Evolutionary conservation across 306 rosid species (phyloP).

Genomic region (Quercus variabilis): DNA sequence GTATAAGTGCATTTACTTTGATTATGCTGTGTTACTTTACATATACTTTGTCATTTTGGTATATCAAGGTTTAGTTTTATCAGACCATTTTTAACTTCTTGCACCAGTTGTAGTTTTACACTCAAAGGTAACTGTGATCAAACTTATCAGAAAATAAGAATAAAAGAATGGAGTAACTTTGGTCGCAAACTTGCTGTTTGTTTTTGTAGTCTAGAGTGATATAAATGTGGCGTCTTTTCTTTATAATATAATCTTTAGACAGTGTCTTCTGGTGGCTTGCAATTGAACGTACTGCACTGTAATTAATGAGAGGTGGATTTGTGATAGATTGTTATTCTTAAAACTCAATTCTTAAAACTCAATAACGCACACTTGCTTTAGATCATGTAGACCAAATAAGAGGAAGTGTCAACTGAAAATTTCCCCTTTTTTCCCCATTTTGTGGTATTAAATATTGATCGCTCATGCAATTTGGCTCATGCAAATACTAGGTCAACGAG

Average conservation of each 20-base stretch:
- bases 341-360: neutral
- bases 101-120: neutral
- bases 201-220: neutral
- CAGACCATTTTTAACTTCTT: neutral
- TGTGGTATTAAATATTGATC: neutral
- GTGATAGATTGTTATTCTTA: neutral
- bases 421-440: neutral
- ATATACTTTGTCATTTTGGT: neutral
- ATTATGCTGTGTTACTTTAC: neutral
- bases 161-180: neutral
- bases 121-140: neutral
- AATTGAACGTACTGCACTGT: neutral
- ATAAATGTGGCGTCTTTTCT: neutral
- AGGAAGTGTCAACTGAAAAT: neutral
- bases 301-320: neutral
- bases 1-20: constrained; percentile 31
- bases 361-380: neutral
- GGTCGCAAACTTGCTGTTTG: neutral
- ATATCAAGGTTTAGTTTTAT: neutral
- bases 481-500: neutral
- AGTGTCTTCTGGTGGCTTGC: neutral
- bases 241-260: neutral
- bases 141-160: neutral
- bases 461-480: constrained; percentile 1
- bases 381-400: neutral